These are phyloP conservation scores for Boletellus sp. DNA, from an alignment of 768 basidiomycete species.

Conservation along the genomic window DNA sequence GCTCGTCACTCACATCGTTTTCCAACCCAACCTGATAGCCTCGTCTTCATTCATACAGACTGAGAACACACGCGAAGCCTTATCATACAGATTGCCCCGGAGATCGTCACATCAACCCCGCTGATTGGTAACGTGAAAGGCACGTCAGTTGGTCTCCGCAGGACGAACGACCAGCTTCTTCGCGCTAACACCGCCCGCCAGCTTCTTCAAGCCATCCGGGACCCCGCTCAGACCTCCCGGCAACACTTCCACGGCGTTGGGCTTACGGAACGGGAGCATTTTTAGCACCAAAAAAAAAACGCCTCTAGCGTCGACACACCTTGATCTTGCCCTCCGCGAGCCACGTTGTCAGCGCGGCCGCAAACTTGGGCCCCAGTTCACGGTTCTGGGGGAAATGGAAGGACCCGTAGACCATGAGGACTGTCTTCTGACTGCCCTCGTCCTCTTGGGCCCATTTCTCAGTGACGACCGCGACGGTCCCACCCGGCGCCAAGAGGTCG, in stretches of 20 bases:
- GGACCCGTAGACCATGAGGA: slow-evolving; percentile 6
- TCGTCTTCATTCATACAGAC: too few species aligned
- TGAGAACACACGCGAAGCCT: too few species aligned
- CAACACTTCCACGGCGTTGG: slow-evolving; percentile 37
- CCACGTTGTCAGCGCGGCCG: slow-evolving; percentile 13
- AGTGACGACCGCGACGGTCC: slow-evolving; percentile 22
- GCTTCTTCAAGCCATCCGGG: slow-evolving; percentile 25
- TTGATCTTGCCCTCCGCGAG: slow-evolving; percentile 19
- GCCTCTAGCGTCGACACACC: background rate
- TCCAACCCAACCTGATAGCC: too few species aligned
- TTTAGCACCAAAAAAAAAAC: background rate
- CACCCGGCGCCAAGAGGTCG: slow-evolving; percentile 29
- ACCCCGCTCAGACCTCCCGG: slow-evolving; percentile 36
- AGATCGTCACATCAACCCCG: too few species aligned
- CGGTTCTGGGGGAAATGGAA: slow-evolving; percentile 6
- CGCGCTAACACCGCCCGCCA: slow-evolving; percentile 35
- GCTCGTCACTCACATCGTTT: too few species aligned
- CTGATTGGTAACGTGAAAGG: too few species aligned
- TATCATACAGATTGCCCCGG: too few species aligned
- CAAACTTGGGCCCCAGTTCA: slow-evolving; percentile 12
- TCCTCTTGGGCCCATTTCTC: background rate
- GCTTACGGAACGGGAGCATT: slow-evolving; percentile 16
- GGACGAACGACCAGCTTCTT: slow-evolving; percentile 36
- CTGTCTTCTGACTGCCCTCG: background rate
- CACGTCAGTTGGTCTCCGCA: slow-evolving; percentile 4